Conservation (phyloP, 2,329 filamentous ascomycete species). For the Colletotrichum tamarilloi region DNA sequence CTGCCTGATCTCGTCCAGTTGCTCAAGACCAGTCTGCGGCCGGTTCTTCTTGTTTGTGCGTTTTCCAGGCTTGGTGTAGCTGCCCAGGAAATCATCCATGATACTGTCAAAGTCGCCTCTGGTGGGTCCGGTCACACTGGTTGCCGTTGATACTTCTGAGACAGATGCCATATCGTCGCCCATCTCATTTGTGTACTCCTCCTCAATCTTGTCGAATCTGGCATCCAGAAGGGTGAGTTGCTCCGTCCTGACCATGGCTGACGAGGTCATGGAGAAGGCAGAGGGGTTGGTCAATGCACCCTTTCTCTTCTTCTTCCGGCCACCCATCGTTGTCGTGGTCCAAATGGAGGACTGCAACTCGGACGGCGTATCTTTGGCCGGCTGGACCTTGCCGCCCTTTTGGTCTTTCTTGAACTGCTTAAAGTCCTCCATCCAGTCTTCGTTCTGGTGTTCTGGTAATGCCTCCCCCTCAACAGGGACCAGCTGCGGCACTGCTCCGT, state of each 20-base stretch:
- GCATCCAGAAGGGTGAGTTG: conserved; percentile 87
- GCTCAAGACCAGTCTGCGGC: conserved; percentile 83
- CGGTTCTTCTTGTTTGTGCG: conserved; percentile 83
- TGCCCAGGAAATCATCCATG: conserved; percentile 91
- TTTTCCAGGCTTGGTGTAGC: conserved; percentile 77
- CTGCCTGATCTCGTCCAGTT: conserved; percentile 89
- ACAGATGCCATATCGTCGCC: conserved; percentile 65
- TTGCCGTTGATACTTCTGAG: conserved; percentile 71
- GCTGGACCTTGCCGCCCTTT: conserved; percentile 56
- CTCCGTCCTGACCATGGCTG: conserved; percentile 87
- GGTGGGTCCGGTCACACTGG: conserved; percentile 75
- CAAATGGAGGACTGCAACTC: conserved; percentile 77
- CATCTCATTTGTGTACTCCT: conserved; percentile 70
- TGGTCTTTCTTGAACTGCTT: conserved; percentile 92
- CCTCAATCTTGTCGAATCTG: conserved; percentile 91
- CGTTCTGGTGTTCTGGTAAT: conserved; percentile 72
- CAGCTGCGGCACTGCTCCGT: conserved; percentile 59
- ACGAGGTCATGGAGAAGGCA: conserved; percentile 91
- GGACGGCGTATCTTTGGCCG: conserved; percentile 60
- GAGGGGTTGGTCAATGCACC: conserved; percentile 90
- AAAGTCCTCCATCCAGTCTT: conserved; percentile 92
- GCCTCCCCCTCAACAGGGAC: conserved; percentile 56
- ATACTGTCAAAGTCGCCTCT: conserved; percentile 87
- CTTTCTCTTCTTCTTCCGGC: conserved; percentile 92
- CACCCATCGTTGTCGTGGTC: conserved; percentile 82